phyloP scores from a whole-genome alignment of 2,329 filamentous ascomycete species.

The Verticillium tricorpus region DNA sequence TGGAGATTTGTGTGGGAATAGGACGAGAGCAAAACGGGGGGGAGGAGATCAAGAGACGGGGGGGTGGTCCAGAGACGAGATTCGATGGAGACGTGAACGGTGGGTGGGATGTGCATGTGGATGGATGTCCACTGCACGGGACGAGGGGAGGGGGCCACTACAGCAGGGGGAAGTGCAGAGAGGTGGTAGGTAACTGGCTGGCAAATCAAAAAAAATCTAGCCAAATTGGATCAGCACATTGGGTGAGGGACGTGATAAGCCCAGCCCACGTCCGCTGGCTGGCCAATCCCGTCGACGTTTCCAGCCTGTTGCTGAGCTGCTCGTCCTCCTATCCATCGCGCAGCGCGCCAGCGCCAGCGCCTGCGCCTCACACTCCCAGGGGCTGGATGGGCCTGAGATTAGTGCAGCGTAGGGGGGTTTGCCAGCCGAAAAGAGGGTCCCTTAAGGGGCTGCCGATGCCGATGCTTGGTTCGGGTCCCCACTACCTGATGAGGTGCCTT shows the following conservation, averaged over 20 bases:
- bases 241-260: background rate
- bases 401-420: slow-evolving; percentile 11
- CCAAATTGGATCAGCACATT: background rate
- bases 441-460: background rate
- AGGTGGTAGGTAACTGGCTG: background rate
- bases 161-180: no score
- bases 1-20: slow-evolving; percentile 4
- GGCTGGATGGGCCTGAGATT: slow-evolving; percentile 13
- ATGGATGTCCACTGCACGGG: background rate
- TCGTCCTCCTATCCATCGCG: background rate
- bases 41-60: slow-evolving; percentile 3
- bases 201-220: background rate
- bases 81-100: background rate
- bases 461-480: background rate
- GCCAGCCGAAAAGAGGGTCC: slow-evolving; percentile 4
- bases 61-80: background rate
- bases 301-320: background rate
- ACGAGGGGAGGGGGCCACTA: background rate
- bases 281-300: background rate
- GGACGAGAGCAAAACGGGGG: background rate
- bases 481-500: background rate
- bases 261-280: background rate
- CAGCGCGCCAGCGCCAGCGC: background rate
- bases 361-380: slow-evolving; percentile 9
- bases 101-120: background rate